phyloP scores from a whole-genome alignment of 345 rosid species.

The Pseudoturritis turrita region DNA sequence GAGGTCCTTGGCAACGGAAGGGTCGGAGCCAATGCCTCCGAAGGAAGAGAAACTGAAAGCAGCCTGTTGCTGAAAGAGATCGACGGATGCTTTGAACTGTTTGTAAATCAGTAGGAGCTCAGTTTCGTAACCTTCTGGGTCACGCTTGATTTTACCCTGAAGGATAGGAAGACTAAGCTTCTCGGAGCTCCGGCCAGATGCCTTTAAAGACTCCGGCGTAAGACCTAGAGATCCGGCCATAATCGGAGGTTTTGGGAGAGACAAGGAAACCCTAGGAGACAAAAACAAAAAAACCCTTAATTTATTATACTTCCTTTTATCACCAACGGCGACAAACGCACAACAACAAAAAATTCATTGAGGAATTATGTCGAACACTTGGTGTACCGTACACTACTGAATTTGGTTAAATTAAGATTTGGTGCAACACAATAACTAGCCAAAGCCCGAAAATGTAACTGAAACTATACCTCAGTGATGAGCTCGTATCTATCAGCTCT shows the following conservation, averaged over 20 bases:
- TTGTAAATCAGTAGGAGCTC: slow-evolving; percentile 63
- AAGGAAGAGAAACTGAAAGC: slow-evolving; percentile 68
- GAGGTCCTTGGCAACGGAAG: slow-evolving; percentile 71
- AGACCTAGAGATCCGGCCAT: slow-evolving; percentile 22
- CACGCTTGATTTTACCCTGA: slow-evolving; percentile 80
- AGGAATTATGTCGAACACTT: too few relatives aligned
- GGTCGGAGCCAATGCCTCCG: slow-evolving; percentile 59
- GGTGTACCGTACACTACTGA: too few relatives aligned
- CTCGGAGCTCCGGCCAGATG: slow-evolving; percentile 77
- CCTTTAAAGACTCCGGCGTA: slow-evolving; percentile 54
- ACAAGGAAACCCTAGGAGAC: slow-evolving; percentile 1
- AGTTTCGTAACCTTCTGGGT: slow-evolving; percentile 78
- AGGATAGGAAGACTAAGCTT: slow-evolving; percentile 63
- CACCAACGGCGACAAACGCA: too few relatives aligned
- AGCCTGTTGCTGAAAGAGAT: slow-evolving; percentile 76
- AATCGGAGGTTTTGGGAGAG: slow-evolving; percentile 11
- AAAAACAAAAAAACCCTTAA: background rate
- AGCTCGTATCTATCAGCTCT: too few relatives aligned
- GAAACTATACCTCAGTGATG: too few relatives aligned
- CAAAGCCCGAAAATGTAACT: too few relatives aligned
- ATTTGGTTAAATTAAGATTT: too few relatives aligned
- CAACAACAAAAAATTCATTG: too few relatives aligned
- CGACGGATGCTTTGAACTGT: slow-evolving; percentile 78
- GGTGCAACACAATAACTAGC: too few relatives aligned
- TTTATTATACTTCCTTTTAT: background rate